Base-by-base conservation (phyloP, 1,139 yeast species). In the Scheffersomyces illinoinensis region DNA sequence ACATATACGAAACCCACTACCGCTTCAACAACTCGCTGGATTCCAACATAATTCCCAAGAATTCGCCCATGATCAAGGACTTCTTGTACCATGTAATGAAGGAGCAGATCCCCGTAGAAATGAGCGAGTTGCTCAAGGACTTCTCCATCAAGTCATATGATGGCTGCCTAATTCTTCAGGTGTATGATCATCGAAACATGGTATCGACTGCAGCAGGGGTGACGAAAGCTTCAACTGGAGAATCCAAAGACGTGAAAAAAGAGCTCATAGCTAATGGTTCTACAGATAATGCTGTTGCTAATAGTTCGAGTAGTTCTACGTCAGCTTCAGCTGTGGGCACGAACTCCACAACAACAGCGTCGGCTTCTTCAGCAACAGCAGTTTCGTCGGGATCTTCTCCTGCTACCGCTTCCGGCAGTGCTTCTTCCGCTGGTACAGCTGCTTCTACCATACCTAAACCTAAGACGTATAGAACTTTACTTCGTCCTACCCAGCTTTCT, bases 1-100 rank as follows among this genome's bases (percentile, higher is more conserved):
- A 95, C 68, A 92, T 95, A 49, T 93, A 90, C 73, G 96, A 91
- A 66, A 91, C 91, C 55, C 97, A 93, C 73, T 95, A 87, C 71
- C 83, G 96, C 61, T 92, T 90, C 75, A 90, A 90, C 60, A 87
- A 87, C 66, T 72, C 79, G 3, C 82, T 71, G 60, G 90, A 87
- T 68, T 96, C 96, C 56, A 88, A 91, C 54, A 86, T 91, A 18
- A 86, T 95, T 55, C 96, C 97, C 23, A 90, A 90, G 68, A 84
- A 84, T 66, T 90, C 91, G 59, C 90, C 93, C n/a, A 84, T 91
- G 74, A 85, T 91, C 58, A 90, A 89, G 68, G 89, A 85, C 64
- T 95, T 95, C 67, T 77, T 95, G 62, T 88, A 88, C 62, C 91
- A 88, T 70, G 90, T 93, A 10, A 87, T 93, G 19, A 77, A 85